These are phyloP conservation scores for Pseudocohnilembus persalinus DNA, from an alignment of 169 alveolate genomes.

Conservation along the genomic window DNA sequence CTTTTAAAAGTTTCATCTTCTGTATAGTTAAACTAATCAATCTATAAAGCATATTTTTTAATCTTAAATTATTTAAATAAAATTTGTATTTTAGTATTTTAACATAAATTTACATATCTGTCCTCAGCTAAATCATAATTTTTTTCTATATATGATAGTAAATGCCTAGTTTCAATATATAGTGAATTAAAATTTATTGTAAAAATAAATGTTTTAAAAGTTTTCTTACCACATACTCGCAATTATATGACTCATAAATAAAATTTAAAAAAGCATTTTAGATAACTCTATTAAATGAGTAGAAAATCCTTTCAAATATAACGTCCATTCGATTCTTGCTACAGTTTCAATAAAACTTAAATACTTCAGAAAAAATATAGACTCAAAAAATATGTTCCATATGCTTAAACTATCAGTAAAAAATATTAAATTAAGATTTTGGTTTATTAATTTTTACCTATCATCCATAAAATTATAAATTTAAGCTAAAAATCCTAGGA, in stretches of 20 bases:
- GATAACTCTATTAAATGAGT: neutral
- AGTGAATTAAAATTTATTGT: neutral
- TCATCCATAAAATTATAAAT: neutral
- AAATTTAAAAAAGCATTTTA: neutral
- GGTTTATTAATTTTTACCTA: neutral
- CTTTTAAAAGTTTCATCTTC: neutral
- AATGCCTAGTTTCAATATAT: neutral
- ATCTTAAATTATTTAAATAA: too few relatives aligned
- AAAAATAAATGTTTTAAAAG: too few relatives aligned
- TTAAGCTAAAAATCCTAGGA: neutral
- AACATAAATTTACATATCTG: neutral
- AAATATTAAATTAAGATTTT: too few relatives aligned
- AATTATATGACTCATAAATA: neutral
- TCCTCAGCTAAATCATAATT: neutral
- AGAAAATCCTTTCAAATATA: neutral
- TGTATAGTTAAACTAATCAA: neutral
- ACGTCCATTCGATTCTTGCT: neutral
- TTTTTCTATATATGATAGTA: neutral
- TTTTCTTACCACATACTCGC: neutral
- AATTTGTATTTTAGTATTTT: neutral
- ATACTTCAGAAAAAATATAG: too few relatives aligned
- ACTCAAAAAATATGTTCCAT: neutral
- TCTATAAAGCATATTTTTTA: too few relatives aligned
- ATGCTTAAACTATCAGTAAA: neutral
- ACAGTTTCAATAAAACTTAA: neutral